A percentile compares a stretch with the other conserved stretches of the same genome.
Conservation (phyloP, 805 yeast genomes). For the Lipomyces oligophaga region DNA sequence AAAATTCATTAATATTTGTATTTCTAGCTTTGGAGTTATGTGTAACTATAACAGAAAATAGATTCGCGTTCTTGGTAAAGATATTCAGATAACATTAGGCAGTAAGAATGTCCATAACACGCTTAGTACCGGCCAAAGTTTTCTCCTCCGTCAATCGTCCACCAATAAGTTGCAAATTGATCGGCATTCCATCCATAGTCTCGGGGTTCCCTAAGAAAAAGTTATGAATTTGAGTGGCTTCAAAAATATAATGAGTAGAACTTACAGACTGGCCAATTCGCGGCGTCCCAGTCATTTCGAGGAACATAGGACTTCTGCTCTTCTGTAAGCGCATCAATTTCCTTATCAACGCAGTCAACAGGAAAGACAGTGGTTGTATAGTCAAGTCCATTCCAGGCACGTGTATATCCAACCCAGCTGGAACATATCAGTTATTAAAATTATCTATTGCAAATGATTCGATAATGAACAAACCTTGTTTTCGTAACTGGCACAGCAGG, state of each 20-base stretch:
- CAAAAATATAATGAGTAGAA: background rate
- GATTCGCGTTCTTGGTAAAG: too few relatives aligned
- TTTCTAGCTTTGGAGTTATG: background rate
- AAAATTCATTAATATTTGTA: background rate
- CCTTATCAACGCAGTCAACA: conserved; percentile 28
- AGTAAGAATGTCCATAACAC: conserved; percentile 31
- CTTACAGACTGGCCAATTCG: conserved; percentile 28
- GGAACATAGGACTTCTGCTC: conserved; percentile 27
- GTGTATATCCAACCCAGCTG: conserved; percentile 31
- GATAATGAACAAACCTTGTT: conserved; percentile 34
- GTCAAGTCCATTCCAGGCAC: conserved; percentile 33
- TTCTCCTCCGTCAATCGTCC: conserved; percentile 31
- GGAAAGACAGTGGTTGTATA: conserved; percentile 32
- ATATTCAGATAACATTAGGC: too few relatives aligned
- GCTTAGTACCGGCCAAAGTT: conserved; percentile 26
- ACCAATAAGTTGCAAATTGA: conserved; percentile 29
- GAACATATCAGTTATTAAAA: background rate
- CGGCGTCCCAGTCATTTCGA: conserved; percentile 27
- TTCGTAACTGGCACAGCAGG: conserved; percentile 42
- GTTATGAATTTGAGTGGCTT: background rate
- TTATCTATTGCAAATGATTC: background rate
- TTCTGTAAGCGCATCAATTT: conserved; percentile 20
- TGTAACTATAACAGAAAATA: background rate
- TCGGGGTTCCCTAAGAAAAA: conserved; percentile 23
- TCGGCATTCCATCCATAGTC: conserved; percentile 30